These are phyloP conservation scores for Aciculosporium take DNA, from an alignment of 2,329 filamentous ascomycete genomes.

Conservation along the genomic window DNA sequence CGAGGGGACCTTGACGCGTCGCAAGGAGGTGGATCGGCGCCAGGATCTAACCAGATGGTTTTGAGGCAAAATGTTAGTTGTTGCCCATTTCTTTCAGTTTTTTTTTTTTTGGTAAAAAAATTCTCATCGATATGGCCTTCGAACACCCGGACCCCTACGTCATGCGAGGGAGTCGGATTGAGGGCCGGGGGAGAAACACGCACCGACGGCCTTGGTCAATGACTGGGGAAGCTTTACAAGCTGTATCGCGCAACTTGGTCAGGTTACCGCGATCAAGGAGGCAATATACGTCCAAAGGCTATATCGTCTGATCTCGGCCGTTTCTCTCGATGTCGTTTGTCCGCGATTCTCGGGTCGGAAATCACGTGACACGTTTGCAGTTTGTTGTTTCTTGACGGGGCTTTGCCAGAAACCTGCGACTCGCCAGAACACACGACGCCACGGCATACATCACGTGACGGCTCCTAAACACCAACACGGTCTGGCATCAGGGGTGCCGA, in stretches of 20 bases:
- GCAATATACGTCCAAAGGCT: constrained; percentile 11
- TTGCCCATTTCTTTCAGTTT: neutral
- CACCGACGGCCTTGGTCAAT: constrained; percentile 18
- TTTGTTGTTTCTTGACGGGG: no score
- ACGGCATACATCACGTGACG: neutral
- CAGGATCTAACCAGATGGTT: constrained; percentile 25
- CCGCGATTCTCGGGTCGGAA: constrained; percentile 14
- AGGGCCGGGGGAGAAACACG: constrained; percentile 10
- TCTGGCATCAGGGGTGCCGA: no score
- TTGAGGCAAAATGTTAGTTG: neutral
- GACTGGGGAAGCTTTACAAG: constrained; percentile 14
- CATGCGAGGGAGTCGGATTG: constrained; percentile 10
- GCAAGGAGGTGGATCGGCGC: constrained; percentile 40
- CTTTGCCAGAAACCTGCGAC: no score
- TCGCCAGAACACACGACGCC: no score
- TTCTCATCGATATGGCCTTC: neutral
- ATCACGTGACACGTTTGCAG: constrained; percentile 19
- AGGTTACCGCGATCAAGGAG: constrained; percentile 12
- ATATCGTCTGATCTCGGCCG: constrained; percentile 9
- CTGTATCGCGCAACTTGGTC: constrained; percentile 17
- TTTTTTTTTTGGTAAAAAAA: neutral
- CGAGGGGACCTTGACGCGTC: constrained; percentile 40
- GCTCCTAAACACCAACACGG: no score
- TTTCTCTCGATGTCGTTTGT: constrained; percentile 12
- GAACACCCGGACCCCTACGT: constrained; percentile 11